Percentiles rank a stretch among this genome's conserved stretches.
Evolutionary conservation across 139 green algal species (phyloP).

Genomic region (Edaphochlamys debaryana): DNA sequence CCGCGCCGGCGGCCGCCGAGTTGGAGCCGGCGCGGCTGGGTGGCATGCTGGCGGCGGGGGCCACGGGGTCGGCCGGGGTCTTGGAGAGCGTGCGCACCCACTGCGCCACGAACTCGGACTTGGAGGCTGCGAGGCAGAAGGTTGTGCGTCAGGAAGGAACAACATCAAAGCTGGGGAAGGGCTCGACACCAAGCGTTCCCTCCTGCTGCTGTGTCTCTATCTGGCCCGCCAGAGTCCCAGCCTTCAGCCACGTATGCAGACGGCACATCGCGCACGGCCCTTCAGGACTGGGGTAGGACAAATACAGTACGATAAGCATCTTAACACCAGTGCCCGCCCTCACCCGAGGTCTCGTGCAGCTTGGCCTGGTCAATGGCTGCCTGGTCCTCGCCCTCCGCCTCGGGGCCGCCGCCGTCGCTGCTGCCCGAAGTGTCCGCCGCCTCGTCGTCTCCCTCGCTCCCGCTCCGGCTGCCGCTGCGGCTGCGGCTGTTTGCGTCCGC

Average conservation of each 20-base stretch:
- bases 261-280: too few species aligned
- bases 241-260: too few species aligned
- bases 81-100: conserved; percentile 28
- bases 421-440: neutral
- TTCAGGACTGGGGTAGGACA: too few species aligned
- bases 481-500: too few species aligned
- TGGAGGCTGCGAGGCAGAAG: neutral
- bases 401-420: neutral
- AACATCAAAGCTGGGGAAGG: neutral
- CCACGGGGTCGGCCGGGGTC: neutral
- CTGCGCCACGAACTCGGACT: conserved; percentile 30
- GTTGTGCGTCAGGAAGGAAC: neutral
- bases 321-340: too few species aligned
- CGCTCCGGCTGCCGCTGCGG: neutral
- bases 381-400: neutral
- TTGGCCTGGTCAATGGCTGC: conserved; percentile 2
- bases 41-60: neutral
- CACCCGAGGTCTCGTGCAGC: conserved; percentile 3
- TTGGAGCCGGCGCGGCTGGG: neutral
- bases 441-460: too few species aligned
- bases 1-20: too few species aligned
- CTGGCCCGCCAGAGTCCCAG: too few species aligned
- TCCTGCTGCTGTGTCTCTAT: too few species aligned
- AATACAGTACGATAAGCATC: too few species aligned
- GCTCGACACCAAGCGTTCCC: too few species aligned